Conservation (phyloP, 805 yeast species). For the Suhomyces faveliae region DNA sequence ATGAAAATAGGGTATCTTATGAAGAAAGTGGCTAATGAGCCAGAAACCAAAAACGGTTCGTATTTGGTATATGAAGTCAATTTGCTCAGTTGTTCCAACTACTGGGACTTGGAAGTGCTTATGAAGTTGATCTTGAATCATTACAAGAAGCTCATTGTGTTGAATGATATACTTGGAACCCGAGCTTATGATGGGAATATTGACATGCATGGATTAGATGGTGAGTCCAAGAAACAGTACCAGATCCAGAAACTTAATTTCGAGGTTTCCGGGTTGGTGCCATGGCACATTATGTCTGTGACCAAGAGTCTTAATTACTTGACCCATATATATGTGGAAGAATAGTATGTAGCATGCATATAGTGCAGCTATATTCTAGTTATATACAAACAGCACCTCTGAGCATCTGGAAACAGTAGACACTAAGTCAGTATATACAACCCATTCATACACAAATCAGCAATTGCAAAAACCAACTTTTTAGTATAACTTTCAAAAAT, state of each 20-base stretch:
- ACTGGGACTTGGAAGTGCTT: conserved; percentile 54
- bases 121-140: conserved; percentile 58
- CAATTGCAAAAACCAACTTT: no score
- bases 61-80: conserved; percentile 58
- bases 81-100: conserved; percentile 70
- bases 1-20: conserved; percentile 68
- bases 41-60: not conserved
- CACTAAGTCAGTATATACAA: no score
- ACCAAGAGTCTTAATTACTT: conserved; percentile 56
- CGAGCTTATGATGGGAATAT: conserved; percentile 18
- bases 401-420: no score
- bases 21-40: conserved; percentile 29
- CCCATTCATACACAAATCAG: no score
- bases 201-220: conserved; percentile 2
- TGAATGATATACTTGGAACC: conserved; percentile 40
- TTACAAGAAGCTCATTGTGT: conserved; percentile 54
- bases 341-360: not conserved
- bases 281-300: conserved; percentile 76
- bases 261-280: conserved; percentile 42
- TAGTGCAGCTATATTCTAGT: not conserved
- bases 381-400: no score
- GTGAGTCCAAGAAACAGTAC: conserved; percentile 5
- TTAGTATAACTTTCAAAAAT: no score
- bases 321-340: conserved; percentile 54
- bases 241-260: conserved; percentile 5